These are phyloP conservation scores for Medicago ruthenica DNA, from an alignment of 306 rosid species.

Conservation along the genomic window DNA sequence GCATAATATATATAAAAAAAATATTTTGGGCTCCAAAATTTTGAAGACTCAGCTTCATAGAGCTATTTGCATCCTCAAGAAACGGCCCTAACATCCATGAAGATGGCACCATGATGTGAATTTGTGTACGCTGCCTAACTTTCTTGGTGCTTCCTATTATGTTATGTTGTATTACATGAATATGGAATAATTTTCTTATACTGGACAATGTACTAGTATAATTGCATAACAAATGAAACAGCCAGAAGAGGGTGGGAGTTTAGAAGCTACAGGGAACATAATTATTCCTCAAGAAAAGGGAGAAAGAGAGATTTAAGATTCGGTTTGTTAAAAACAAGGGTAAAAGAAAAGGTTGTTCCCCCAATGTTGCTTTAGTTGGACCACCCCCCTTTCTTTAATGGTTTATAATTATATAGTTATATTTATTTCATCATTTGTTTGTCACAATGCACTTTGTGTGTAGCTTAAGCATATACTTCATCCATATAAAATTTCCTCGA, in stretches of 20 bases:
- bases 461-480: conserved; percentile 46
- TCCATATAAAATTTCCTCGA: neutral
- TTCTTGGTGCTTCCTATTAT: conserved; percentile 36
- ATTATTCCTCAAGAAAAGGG: conserved; percentile 48
- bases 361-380: conserved; percentile 54
- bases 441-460: conserved; percentile 58
- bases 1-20: no score
- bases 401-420: neutral
- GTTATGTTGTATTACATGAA: conserved; percentile 30
- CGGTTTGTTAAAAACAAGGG: conserved; percentile 54
- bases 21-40: no score
- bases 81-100: no score
- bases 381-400: conserved; percentile 42
- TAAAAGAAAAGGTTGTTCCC: conserved; percentile 50
- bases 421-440: conserved; percentile 18
- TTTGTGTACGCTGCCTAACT: conserved; percentile 26
- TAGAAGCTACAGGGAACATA: conserved; percentile 47
- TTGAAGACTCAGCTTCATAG: no score
- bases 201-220: neutral
- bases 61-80: no score
- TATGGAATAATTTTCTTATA: conserved; percentile 25
- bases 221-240: conserved; percentile 41
- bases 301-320: conserved; percentile 38
- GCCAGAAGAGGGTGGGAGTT: conserved; percentile 37
- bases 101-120: conserved; percentile 45